Conservation (phyloP, 1,139 yeast species). For the Taphrina deformans region DNA sequence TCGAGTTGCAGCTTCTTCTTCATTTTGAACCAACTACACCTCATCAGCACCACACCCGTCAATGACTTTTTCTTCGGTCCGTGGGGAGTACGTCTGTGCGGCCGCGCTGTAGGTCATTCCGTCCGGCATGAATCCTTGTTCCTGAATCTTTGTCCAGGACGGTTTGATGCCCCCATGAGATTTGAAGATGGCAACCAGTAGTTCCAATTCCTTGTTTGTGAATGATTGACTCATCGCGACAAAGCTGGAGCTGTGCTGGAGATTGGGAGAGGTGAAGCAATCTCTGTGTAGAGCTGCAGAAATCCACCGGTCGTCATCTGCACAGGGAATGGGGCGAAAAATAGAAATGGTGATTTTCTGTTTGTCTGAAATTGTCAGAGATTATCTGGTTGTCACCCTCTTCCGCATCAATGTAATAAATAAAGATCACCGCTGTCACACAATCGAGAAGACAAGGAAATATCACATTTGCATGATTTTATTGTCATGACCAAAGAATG, state of each 20-base stretch:
- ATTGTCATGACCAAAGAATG: background rate
- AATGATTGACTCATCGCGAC: background rate
- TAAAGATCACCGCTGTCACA: background rate
- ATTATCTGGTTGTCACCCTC: no score
- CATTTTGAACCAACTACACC: background rate
- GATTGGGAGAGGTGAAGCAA: background rate
- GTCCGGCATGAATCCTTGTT: constrained; percentile 3
- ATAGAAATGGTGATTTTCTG: background rate
- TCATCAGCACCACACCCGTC: background rate
- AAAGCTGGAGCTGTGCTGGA: no score
- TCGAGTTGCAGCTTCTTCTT: background rate
- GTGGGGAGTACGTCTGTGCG: background rate
- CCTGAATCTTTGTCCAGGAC: constrained; percentile 7
- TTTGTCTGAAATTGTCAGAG: background rate
- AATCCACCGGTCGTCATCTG: background rate
- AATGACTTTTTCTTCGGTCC: background rate
- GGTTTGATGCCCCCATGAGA: background rate
- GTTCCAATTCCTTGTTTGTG: background rate
- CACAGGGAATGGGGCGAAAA: background rate
- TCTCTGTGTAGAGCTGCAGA: no score
- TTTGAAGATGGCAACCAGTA: background rate
- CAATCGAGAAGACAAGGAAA: background rate
- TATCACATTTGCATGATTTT: background rate
- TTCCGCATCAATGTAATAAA: no score
- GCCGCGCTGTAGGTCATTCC: constrained; percentile 6